Base-by-base conservation (phyloP, 2,329 filamentous ascomycete genomes). In the Cladosporium sp. region DNA sequence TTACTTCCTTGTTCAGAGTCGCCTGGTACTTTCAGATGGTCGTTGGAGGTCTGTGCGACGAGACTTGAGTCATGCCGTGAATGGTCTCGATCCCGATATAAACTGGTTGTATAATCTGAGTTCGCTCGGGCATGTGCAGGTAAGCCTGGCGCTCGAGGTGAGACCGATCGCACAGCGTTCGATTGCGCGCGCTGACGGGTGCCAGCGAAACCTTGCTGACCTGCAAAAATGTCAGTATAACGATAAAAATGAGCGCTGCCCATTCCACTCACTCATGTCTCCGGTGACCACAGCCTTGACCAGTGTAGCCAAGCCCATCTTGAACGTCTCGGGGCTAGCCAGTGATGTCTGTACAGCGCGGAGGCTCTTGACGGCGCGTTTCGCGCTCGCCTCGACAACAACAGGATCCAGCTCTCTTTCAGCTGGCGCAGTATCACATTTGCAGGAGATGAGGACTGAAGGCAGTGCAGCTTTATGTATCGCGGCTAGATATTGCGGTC, bases 391-490 rank as follows among this genome's bases (percentile, higher is more conserved):
- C 73, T 91, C 88, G 65, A 95, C 84, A 64, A 81, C 85, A 31
- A 87, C 83, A 16, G 89, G 86, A 73, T 94, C 88, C 65, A 96
- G 83, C 74, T 92, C 86, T 73, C 90, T 88, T 66, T 87, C 82
- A 66, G 86, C 84, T 68, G 89, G 86, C 57, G 89, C 88, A 60
- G 88, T 86, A 77, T 97, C 94, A 81, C 92, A 96, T 83, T 97
- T 97, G 77, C 89, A 94, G 64, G 92, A 92, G 61, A 96, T 91
- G 50, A 97, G 85, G 68, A 94, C 85, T 62, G 90, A 90, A 10
- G 93, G 92, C 46, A 96, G 80, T 28, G 85, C 84, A 21, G 90
- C 88, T 72, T 89, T 90, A 66, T 88, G 86, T 61, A 96, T 83
- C 50, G 89, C 89, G 80, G 88, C 93, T 63, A 21, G n/a, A 52